Evolutionary conservation across 139 green algal genomes (phyloP).

Genomic region (Ulvella scutata): DNA sequence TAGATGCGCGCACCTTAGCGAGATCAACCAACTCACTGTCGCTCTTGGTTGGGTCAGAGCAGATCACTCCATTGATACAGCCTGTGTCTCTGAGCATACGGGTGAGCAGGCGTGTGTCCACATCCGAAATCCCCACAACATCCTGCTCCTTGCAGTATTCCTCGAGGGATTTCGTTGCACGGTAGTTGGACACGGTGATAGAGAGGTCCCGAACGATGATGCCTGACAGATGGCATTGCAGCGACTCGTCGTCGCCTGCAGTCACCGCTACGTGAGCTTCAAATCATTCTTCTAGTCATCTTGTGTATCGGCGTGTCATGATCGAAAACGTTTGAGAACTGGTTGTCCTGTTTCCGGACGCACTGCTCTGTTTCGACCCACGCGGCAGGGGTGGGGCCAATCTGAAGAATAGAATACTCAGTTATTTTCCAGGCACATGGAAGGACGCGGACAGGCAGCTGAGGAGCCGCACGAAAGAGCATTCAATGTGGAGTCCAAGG

Average conservation of each 20-base stretch:
- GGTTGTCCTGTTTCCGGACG: too few relatives aligned
- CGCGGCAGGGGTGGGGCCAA: too few relatives aligned
- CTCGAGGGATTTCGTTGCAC: constrained; percentile 65
- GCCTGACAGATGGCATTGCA: constrained; percentile 62
- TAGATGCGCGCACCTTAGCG: too few relatives aligned
- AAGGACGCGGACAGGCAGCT: too few relatives aligned
- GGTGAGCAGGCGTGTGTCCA: constrained; percentile 94
- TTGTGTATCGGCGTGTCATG: too few relatives aligned
- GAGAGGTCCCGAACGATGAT: constrained; percentile 77
- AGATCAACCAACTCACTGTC: constrained; percentile 71
- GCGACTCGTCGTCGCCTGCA: constrained; percentile 77
- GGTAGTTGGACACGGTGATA: constrained; percentile 88
- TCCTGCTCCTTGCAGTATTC: constrained; percentile 43
- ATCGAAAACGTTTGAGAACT: too few relatives aligned
- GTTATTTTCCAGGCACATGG: too few relatives aligned
- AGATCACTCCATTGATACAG: constrained; percentile 64
- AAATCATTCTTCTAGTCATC: too few relatives aligned
- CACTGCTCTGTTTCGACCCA: too few relatives aligned
- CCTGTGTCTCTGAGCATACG: constrained; percentile 70
- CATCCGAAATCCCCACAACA: constrained; percentile 61
- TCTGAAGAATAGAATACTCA: too few relatives aligned
- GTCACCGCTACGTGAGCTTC: not conserved
- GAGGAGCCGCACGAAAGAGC: too few relatives aligned
- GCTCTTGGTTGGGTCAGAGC: constrained; percentile 38
- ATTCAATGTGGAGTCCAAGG: too few relatives aligned